These are phyloP conservation scores for Gnetum montanum DNA, from an alignment of 75 land plant species.

Conservation along the genomic window DNA sequence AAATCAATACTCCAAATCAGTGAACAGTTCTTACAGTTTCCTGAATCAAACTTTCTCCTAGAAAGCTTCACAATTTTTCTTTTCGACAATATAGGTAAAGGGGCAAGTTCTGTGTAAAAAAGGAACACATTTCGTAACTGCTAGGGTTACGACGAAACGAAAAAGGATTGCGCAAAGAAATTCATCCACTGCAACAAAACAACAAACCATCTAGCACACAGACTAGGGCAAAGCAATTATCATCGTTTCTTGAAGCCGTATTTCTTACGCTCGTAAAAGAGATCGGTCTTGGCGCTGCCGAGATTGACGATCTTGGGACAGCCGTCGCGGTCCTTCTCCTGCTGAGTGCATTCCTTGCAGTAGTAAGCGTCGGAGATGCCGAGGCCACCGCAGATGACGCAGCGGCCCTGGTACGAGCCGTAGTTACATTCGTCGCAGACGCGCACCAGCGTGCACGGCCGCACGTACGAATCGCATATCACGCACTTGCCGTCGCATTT, in stretches of 20 bases:
- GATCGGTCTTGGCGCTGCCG: slow-evolving; percentile 64
- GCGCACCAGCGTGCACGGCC: slow-evolving; percentile 64
- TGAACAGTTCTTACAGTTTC: too few relatives aligned
- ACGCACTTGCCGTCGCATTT: slow-evolving; percentile 71
- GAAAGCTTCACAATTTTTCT: too few relatives aligned
- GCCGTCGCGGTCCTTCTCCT: slow-evolving; percentile 72
- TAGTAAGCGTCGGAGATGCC: slow-evolving; percentile 72
- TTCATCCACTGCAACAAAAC: too few relatives aligned
- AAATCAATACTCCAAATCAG: too few relatives aligned
- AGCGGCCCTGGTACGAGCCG: slow-evolving; percentile 61
- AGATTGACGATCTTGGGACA: slow-evolving; percentile 72
- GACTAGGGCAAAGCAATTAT: slow-evolving; percentile 25
- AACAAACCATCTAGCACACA: too few relatives aligned
- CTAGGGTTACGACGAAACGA: too few relatives aligned
- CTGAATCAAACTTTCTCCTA: too few relatives aligned
- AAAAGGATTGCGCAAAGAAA: too few relatives aligned
- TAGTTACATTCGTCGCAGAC: slow-evolving; percentile 69
- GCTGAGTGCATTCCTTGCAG: slow-evolving; percentile 78
- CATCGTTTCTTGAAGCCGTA: slow-evolving; percentile 71
- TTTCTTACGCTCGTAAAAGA: slow-evolving; percentile 68
- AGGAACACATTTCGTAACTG: too few relatives aligned
- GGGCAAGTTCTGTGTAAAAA: too few relatives aligned
- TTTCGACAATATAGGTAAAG: too few relatives aligned
- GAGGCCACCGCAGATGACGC: slow-evolving; percentile 63
- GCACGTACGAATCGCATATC: slow-evolving; percentile 63